Percentiles rank a stretch among this genome's conserved stretches.
These are phyloP conservation scores for Paulownia fortunei DNA, from an alignment of 257 asterid genomes.

Conservation along the genomic window DNA sequence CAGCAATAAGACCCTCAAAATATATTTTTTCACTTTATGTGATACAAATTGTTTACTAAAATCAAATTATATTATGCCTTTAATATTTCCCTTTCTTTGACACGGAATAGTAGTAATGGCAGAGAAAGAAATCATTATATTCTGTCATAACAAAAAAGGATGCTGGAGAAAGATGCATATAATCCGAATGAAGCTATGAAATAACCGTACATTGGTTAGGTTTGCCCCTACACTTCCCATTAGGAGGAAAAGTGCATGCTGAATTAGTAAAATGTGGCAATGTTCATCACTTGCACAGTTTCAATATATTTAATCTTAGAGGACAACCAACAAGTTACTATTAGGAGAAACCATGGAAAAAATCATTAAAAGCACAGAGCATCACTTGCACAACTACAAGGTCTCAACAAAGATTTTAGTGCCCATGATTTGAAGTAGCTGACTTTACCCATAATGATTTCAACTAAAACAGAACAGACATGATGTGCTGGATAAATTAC, in stretches of 20 bases:
- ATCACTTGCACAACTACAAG: not conserved
- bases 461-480: not conserved
- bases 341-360: not conserved
- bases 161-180: slow-evolving; percentile 8
- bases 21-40: not conserved
- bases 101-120: not conserved
- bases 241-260: not conserved
- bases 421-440: not conserved
- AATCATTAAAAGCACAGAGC: not conserved
- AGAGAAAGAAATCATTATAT: not conserved
- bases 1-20: slow-evolving; percentile 12
- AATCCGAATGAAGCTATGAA: not conserved
- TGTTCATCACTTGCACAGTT: not conserved
- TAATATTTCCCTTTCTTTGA: slow-evolving; percentile 12
- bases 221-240: not conserved
- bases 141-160: not conserved
- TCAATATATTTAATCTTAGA: not conserved
- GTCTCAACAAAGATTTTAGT: not conserved
- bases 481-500: not conserved
- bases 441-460: not conserved
- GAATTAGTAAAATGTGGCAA: not conserved
- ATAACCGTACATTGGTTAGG: not conserved
- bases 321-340: slow-evolving; percentile 7
- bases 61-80: not conserved
- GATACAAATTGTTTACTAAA: not conserved